phyloP scores from a whole-genome alignment of 176 grass and related monocot species.

The Musa troglodytarum region DNA sequence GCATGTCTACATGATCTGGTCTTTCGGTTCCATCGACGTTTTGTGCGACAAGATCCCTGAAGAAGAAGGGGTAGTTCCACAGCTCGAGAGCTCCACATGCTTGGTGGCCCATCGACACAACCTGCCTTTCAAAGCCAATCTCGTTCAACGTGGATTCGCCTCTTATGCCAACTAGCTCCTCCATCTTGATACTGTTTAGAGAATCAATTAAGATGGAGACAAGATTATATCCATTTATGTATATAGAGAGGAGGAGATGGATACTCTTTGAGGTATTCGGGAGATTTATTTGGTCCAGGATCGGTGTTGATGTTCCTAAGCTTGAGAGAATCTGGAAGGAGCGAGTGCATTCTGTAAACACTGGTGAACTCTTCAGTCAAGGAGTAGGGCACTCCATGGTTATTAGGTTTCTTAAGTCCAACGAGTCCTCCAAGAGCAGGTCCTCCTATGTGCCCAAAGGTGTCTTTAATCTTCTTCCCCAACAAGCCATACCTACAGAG shows the following conservation, averaged over 20 bases:
- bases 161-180: constrained; percentile 35
- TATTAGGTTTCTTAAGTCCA: constrained; percentile 23
- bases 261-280: constrained; percentile 36
- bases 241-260: not conserved
- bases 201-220: not conserved
- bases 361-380: constrained; percentile 63
- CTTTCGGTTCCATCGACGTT: constrained; percentile 45
- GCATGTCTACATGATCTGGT: constrained; percentile 43
- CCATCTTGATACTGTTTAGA: constrained; percentile 28
- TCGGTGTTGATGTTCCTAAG: constrained; percentile 35
- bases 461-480: constrained; percentile 55
- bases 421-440: constrained; percentile 33
- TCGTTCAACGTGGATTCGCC: constrained; percentile 30
- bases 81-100: constrained; percentile 58
- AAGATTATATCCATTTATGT: constrained; percentile 1
- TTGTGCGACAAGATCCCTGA: constrained; percentile 43
- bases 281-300: constrained; percentile 32
- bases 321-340: constrained; percentile 37
- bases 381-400: constrained; percentile 52
- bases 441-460: constrained; percentile 49
- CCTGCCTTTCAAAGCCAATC: constrained; percentile 44
- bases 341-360: constrained; percentile 53
- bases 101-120: constrained; percentile 57
- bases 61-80: constrained; percentile 60
- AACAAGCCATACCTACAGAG: constrained; percentile 50